Conservation (phyloP, 2,329 filamentous ascomycete species). For the Scortechinia acanthostroma region DNA sequence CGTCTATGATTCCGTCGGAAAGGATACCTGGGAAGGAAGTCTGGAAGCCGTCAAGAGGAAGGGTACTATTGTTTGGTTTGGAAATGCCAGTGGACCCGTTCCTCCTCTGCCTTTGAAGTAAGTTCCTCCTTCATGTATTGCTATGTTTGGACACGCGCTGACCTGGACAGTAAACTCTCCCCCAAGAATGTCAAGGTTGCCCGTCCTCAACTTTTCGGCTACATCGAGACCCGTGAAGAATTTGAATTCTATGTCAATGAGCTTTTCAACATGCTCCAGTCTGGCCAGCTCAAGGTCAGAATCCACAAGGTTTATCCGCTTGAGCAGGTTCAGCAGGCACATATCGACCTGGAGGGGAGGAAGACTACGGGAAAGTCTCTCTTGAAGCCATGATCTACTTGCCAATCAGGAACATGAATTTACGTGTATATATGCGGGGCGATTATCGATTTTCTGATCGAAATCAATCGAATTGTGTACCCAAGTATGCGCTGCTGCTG, state of each 20-base stretch:
- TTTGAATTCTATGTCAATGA: slow-evolving; percentile 64
- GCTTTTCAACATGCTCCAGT: slow-evolving; percentile 65
- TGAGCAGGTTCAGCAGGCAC: slow-evolving; percentile 65
- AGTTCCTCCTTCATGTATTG: slow-evolving; percentile 11
- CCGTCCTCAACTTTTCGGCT: slow-evolving; percentile 68
- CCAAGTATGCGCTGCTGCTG: too few species aligned
- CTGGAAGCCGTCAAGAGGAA: slow-evolving; percentile 70
- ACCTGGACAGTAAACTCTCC: slow-evolving; percentile 62
- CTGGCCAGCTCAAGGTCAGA: slow-evolving; percentile 63
- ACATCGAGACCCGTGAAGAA: slow-evolving; percentile 64
- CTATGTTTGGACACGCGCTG: slow-evolving; percentile 44
- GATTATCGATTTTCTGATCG: background rate
- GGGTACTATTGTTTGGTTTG: slow-evolving; percentile 72
- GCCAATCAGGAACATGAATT: background rate
- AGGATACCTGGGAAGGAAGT: slow-evolving; percentile 74
- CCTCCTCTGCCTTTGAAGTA: slow-evolving; percentile 14
- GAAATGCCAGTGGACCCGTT: slow-evolving; percentile 47
- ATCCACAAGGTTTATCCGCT: slow-evolving; percentile 75
- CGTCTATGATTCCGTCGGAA: slow-evolving; percentile 82
- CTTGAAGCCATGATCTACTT: slow-evolving; percentile 45
- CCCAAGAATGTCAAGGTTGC: slow-evolving; percentile 73
- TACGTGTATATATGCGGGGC: background rate
- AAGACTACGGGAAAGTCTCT: slow-evolving; percentile 81
- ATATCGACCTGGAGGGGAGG: slow-evolving; percentile 70
- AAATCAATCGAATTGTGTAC: too few species aligned